Percentiles rank a stretch among this genome's conserved stretches.
phyloP scores from a whole-genome alignment of 495 filamentous ascomycete genomes.

The Penicillium malachiteum region DNA sequence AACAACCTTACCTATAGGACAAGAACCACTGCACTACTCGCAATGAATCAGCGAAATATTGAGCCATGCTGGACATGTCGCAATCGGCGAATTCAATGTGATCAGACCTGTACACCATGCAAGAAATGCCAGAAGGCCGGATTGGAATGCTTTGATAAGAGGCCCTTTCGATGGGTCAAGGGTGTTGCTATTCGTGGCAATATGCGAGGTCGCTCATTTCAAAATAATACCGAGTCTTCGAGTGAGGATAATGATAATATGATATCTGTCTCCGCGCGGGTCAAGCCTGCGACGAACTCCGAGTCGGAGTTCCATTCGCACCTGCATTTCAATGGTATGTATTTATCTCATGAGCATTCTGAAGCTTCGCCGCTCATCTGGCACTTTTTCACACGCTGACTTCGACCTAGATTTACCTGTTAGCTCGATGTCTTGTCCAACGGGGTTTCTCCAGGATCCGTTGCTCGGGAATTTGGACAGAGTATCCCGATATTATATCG shows the following conservation, averaged over 20 bases:
- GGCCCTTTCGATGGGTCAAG: constrained; percentile 46
- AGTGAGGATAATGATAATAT: neutral
- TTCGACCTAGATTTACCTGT: neutral
- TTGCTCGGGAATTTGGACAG: constrained; percentile 31
- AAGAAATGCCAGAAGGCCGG: constrained; percentile 44
- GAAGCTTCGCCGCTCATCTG: neutral
- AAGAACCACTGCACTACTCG: neutral
- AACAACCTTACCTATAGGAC: no score
- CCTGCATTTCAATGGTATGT: neutral
- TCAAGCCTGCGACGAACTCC: no score
- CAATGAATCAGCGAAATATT: neutral
- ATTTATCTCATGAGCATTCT: neutral
- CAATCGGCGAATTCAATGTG: constrained; percentile 54
- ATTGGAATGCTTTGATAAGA: constrained; percentile 52
- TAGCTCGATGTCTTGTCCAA: neutral
- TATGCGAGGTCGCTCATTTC: constrained; percentile 25
- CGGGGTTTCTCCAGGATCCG: constrained; percentile 35
- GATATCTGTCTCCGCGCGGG: neutral
- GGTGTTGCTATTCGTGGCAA: constrained; percentile 46
- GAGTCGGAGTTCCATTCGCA: neutral
- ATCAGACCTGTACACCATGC: constrained; percentile 34
- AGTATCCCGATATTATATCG: constrained; percentile 44
- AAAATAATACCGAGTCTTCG: constrained; percentile 5
- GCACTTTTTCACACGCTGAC: neutral
- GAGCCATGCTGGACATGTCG: constrained; percentile 52